Evolutionary conservation across 805 yeast species (phyloP).

Genomic region (Tanozyma kutaoensis): DNA sequence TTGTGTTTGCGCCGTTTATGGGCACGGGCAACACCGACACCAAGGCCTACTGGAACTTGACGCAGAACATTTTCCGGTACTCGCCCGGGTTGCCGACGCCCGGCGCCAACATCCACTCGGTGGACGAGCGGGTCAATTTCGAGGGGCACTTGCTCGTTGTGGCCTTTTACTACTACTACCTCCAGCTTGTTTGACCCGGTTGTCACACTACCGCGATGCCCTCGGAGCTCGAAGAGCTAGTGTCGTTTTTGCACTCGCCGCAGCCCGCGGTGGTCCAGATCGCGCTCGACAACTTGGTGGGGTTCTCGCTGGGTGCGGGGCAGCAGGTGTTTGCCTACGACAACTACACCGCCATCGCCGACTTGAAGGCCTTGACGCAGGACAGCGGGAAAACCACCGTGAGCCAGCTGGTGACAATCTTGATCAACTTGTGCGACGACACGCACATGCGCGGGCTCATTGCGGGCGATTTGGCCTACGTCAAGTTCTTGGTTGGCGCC

Average conservation of each 20-base stretch:
- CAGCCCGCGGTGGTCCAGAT: constrained; percentile 70
- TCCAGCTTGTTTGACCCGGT: constrained; percentile 7
- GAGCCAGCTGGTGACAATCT: constrained; percentile 59
- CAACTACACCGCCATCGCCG: constrained; percentile 56
- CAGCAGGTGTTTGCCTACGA: constrained; percentile 56
- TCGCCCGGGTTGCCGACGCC: constrained; percentile 9
- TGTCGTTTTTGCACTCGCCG: constrained; percentile 68
- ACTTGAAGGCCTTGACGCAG: constrained; percentile 47
- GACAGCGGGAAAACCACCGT: constrained; percentile 43
- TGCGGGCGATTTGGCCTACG: constrained; percentile 48
- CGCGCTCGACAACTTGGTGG: constrained; percentile 75
- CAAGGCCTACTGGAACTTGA: constrained; percentile 41
- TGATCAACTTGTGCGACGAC: constrained; percentile 76
- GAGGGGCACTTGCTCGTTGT: constrained; percentile 20
- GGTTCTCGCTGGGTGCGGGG: constrained; percentile 62
- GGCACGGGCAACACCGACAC: constrained; percentile 51
- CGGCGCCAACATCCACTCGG: constrained; percentile 15
- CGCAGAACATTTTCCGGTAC: constrained; percentile 41
- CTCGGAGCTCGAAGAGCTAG: constrained; percentile 39
- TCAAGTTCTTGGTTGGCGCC: constrained; percentile 31
- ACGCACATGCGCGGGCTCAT: constrained; percentile 46
- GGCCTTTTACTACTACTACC: constrained; percentile 23
- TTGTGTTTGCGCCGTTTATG: constrained; percentile 7
- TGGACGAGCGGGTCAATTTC: constrained; percentile 18
- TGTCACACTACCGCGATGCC: too few species aligned